Percentiles rank a stretch among this genome's conserved stretches.
phyloP scores from a whole-genome alignment of 1,284 basidiomycete species.

The Naganishia sp. region DNA sequence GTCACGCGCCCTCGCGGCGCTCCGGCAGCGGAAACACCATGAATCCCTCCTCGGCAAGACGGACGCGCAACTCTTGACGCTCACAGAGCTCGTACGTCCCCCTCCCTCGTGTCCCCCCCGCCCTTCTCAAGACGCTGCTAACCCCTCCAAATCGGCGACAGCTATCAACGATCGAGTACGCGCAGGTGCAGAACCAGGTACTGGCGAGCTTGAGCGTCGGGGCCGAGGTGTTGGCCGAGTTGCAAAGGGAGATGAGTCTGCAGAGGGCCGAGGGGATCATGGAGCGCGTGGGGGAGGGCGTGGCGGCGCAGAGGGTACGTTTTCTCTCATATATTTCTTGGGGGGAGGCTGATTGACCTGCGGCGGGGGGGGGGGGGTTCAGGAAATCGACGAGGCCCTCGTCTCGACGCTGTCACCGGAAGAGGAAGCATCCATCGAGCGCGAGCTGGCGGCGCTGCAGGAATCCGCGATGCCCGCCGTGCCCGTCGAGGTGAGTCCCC shows the following conservation, averaged over 20 bases:
- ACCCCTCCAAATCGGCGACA: slow-evolving; percentile 48
- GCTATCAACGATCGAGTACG: slow-evolving; percentile 96
- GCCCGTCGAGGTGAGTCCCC: slow-evolving; percentile 13
- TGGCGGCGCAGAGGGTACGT: slow-evolving; percentile 84
- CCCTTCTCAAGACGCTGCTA: neutral
- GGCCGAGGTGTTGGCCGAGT: slow-evolving; percentile 86
- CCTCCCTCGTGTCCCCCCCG: neutral
- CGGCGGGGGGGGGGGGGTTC: no score
- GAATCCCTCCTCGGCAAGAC: slow-evolving; percentile 83
- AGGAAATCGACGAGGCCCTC: slow-evolving; percentile 91
- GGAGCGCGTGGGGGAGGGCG: slow-evolving; percentile 87
- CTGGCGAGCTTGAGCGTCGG: slow-evolving; percentile 90
- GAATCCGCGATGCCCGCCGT: slow-evolving; percentile 58
- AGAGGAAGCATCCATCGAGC: slow-evolving; percentile 90
- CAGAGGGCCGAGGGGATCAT: slow-evolving; percentile 91
- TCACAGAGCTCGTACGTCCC: slow-evolving; percentile 81
- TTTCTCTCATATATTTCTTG: no score
- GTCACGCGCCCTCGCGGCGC: slow-evolving; percentile 73
- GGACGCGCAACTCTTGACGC: slow-evolving; percentile 80
- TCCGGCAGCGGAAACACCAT: slow-evolving; percentile 90
- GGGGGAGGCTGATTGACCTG: no score
- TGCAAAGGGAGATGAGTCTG: slow-evolving; percentile 88
- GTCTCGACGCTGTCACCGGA: slow-evolving; percentile 77
- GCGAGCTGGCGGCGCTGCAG: slow-evolving; percentile 69
- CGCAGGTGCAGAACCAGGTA: slow-evolving; percentile 88